phyloP scores from a whole-genome alignment of 257 asterid genomes.

The Linderniella brevidens region DNA sequence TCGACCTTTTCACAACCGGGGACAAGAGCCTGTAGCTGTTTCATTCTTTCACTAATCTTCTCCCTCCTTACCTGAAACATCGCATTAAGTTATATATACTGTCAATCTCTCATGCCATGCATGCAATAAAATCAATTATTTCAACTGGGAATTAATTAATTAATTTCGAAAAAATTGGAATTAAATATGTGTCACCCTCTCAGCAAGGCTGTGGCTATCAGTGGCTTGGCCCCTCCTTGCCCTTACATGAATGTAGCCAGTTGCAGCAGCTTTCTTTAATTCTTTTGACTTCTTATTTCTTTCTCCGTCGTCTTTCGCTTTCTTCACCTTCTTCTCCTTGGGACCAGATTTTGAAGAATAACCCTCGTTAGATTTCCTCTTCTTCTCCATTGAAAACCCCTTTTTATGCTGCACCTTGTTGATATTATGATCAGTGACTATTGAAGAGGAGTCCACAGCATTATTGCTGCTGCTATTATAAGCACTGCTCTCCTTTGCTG shows the following conservation, averaged over 20 bases:
- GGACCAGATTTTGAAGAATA: too few relatives aligned
- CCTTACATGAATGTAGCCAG: slow-evolving; percentile 48
- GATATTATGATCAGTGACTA: too few relatives aligned
- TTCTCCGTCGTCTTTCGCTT: slow-evolving; percentile 12
- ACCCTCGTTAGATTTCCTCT: too few relatives aligned
- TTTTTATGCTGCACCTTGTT: too few relatives aligned
- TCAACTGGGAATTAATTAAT: too few relatives aligned
- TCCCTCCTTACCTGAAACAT: slow-evolving; percentile 39
- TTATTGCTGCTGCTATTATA: too few relatives aligned
- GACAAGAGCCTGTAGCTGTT: slow-evolving; percentile 34
- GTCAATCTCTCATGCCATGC: neutral
- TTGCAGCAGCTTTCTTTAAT: slow-evolving; percentile 18
- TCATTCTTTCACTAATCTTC: slow-evolving; percentile 49
- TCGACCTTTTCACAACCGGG: slow-evolving; percentile 59
- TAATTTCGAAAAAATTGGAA: neutral
- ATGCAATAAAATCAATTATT: neutral
- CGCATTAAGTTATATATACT: neutral
- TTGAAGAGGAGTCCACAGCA: too few relatives aligned
- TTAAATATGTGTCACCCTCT: slow-evolving; percentile 23
- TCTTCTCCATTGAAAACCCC: too few relatives aligned
- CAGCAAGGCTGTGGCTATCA: slow-evolving; percentile 57
- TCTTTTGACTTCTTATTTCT: slow-evolving; percentile 1
- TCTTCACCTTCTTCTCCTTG: slow-evolving; percentile 7
- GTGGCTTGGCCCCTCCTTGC: slow-evolving; percentile 65
- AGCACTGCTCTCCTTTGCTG: too few relatives aligned